Conservation (phyloP, 1,284 basidiomycete species). For the Vanrija humicola region DNA sequence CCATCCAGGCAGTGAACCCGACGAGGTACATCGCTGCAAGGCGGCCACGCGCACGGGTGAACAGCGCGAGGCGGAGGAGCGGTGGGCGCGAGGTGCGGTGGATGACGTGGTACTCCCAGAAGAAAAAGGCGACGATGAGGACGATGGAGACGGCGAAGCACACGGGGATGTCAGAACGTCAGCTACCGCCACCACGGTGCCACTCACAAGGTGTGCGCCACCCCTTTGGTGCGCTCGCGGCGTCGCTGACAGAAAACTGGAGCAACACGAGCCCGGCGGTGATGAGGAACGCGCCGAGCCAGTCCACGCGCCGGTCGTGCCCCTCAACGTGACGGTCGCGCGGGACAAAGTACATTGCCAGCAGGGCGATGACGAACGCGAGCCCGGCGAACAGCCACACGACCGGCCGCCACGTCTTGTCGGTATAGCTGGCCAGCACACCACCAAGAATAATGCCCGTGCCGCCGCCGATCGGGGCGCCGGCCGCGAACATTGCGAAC, state of each 20-base stretch:
- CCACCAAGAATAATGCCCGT: conserved; percentile 15
- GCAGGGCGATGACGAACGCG: not conserved
- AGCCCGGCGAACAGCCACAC: conserved; percentile 16
- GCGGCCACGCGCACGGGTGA: conserved; percentile 58
- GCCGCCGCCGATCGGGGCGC: conserved; percentile 16
- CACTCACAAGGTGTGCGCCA: conserved; percentile 66
- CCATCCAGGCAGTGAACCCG: conserved; percentile 62
- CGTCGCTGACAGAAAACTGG: conserved; percentile 70
- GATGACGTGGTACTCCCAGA: conserved; percentile 62
- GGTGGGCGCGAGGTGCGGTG: conserved; percentile 52
- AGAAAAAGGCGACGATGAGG: conserved; percentile 58
- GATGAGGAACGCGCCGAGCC: conserved; percentile 15
- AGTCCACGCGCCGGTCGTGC: conserved; percentile 23
- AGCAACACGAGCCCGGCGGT: conserved; percentile 51
- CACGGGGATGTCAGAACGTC: conserved; percentile 37
- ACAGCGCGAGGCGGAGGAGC: conserved; percentile 62
- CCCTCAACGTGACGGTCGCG: not conserved
- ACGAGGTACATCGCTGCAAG: conserved; percentile 61
- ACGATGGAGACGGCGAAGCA: conserved; percentile 62
- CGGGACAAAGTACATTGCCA: conserved; percentile 7
- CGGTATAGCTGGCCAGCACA: conserved; percentile 11
- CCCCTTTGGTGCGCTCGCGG: conserved; percentile 58
- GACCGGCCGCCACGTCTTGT: conserved; percentile 11
- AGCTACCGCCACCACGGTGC: not conserved
- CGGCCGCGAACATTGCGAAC: conserved; percentile 16